Evolutionary conservation across 2,329 filamentous ascomycete species (phyloP).

Genomic region (Microsporum canis): DNA sequence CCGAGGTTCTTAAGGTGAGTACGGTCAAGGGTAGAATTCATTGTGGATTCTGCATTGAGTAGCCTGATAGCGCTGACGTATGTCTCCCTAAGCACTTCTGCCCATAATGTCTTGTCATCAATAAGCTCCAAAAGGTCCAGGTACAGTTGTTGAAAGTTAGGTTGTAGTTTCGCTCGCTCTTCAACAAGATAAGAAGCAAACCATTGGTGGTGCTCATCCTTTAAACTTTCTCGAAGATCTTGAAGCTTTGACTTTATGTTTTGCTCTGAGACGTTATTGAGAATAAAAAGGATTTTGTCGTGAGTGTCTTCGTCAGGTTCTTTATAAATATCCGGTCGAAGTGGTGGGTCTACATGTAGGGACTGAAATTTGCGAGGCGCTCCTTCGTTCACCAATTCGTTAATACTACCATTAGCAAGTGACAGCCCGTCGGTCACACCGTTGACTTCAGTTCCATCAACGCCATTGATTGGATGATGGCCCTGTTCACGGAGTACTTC

Average conservation of each 20-base stretch:
- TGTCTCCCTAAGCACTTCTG: slow-evolving; percentile 84
- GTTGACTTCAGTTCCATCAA: slow-evolving; percentile 32
- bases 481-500: slow-evolving; percentile 64
- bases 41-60: slow-evolving; percentile 78
- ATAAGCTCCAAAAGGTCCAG: slow-evolving; percentile 78
- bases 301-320: slow-evolving; percentile 76
- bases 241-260: slow-evolving; percentile 75
- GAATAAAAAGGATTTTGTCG: slow-evolving; percentile 85
- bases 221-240: slow-evolving; percentile 67
- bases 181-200: slow-evolving; percentile 93
- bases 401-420: slow-evolving; percentile 58
- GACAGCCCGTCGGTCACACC: slow-evolving; percentile 35
- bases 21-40: slow-evolving; percentile 74
- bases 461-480: slow-evolving; percentile 45
- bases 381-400: slow-evolving; percentile 52
- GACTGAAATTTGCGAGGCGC: slow-evolving; percentile 63
- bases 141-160: slow-evolving; percentile 91
- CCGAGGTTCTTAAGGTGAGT: slow-evolving; percentile 87
- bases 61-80: slow-evolving; percentile 76
- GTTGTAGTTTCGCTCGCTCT: slow-evolving; percentile 91
- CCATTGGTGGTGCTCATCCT: slow-evolving; percentile 82
- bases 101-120: slow-evolving; percentile 66
- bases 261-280: slow-evolving; percentile 90
- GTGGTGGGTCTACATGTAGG: slow-evolving; percentile 61
- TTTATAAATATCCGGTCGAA: slow-evolving; percentile 55